Evolutionary conservation across 208 protist species (phyloP), one percentile per base, ranked within the genome.

Genomic region (Leishmania mexicana): DNA sequence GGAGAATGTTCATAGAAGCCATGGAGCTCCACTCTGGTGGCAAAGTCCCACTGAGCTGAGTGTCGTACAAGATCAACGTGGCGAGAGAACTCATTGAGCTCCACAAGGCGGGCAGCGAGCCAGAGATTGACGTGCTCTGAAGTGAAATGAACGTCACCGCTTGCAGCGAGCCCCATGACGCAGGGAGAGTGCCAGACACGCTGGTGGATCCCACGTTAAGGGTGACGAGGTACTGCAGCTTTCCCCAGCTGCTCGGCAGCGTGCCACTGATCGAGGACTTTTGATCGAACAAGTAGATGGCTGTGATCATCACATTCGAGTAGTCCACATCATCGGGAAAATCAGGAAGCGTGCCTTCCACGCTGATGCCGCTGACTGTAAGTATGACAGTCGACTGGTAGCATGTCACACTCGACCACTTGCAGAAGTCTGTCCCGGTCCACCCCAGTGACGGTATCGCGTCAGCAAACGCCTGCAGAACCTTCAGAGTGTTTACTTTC

Each of bases 371-470:
- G 28, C 19, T 64, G 35, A 31, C 8, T 0, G 13, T 7, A 28
- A 78, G 11, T 13, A 13, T 1, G 17, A 78, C 51, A 58, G 35
- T 65, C 53, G 57, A 65, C 57, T 28, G 21, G 57, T 64, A 40
- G 42, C 75, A 78, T 35, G 31, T 58, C 57, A 78, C 57, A 3
- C 40, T 28, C 3, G 6, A 0, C 54, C 54, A 78, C 19, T 19
- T 67, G 40, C 75, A 78, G 75, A 78, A 78, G 38, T 78, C 40
- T 4, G 17, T 51, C 35, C 75, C 75, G 17, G 13, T 35, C 75
- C 75, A 78, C 57, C 24, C 42, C 75, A 78, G 54, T 40, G 57
- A 40, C 24, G 75, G 75, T 13, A 78, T 78, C 75, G 75, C 75
- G 1, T 19, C n/a, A 28, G 75, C 51, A n/a, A 78, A 78, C n/a